phyloP scores from a whole-genome alignment of 768 basidiomycete species.

The Punctularia strigosozonata region DNA sequence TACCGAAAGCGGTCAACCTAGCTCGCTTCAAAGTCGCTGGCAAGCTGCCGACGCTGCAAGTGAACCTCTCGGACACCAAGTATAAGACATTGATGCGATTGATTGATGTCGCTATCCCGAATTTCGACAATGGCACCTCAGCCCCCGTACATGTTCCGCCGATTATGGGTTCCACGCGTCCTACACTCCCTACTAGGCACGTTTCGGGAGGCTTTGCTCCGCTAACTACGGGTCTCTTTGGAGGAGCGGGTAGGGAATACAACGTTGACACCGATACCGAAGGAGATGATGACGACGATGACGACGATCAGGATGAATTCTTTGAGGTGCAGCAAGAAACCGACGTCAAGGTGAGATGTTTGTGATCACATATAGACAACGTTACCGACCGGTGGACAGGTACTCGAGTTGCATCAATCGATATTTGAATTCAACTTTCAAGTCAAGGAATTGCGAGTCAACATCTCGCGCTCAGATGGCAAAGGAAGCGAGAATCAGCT shows the following conservation, averaged over 20 bases:
- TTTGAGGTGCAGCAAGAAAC: constrained; percentile 62
- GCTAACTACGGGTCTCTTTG: constrained; percentile 45
- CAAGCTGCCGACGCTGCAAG: constrained; percentile 71
- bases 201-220: constrained; percentile 32
- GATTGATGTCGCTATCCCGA: constrained; percentile 83
- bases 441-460: constrained; percentile 72
- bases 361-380: neutral
- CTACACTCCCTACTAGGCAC: constrained; percentile 12
- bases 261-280: constrained; percentile 49
- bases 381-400: constrained; percentile 10
- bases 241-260: constrained; percentile 48
- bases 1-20: constrained; percentile 70
- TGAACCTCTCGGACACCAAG: constrained; percentile 86
- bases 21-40: constrained; percentile 88
- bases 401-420: constrained; percentile 38
- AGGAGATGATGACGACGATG: constrained; percentile 24
- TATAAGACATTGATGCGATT: constrained; percentile 89
- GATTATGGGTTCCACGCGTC: constrained; percentile 9
- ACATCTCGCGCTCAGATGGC: constrained; percentile 56
- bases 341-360: constrained; percentile 24
- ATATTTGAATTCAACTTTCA: constrained; percentile 80
- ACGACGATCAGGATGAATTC: constrained; percentile 45
- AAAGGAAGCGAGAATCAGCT: constrained; percentile 60
- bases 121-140: constrained; percentile 44
- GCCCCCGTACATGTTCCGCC: constrained; percentile 3